Evolutionary conservation across 352 stramenopile genomes (phyloP).

Genomic region (Pythium rhizo-oryzae): DNA sequence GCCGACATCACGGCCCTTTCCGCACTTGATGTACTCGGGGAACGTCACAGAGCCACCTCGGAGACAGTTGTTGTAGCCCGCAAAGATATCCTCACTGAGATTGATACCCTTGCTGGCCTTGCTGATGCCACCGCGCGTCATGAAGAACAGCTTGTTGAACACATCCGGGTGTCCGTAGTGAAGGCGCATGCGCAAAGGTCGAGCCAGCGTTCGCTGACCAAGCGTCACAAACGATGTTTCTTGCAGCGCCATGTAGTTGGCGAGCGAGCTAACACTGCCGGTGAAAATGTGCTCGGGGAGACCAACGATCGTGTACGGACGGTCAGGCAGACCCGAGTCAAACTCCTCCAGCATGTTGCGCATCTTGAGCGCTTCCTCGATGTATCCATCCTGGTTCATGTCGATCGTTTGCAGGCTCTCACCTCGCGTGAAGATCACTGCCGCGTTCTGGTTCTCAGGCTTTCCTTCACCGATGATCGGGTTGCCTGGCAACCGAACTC

Average conservation of each 20-base stretch:
- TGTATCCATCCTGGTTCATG: slow-evolving; percentile 99
- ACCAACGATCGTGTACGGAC: slow-evolving; percentile 95
- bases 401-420: slow-evolving; percentile 99
- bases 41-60: slow-evolving; percentile 96
- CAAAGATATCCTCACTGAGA: slow-evolving; percentile 99
- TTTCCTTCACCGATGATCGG: slow-evolving; percentile 99
- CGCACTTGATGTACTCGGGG: slow-evolving; percentile 99
- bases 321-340: slow-evolving; percentile 69
- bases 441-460: slow-evolving; percentile 99
- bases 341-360: slow-evolving; percentile 99
- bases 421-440: slow-evolving; percentile 98
- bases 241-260: slow-evolving; percentile 99
- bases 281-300: slow-evolving; percentile 99
- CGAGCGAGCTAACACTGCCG: slow-evolving; percentile 97
- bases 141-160: slow-evolving; percentile 99
- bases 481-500: slow-evolving; percentile 97
- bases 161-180: slow-evolving; percentile 99
- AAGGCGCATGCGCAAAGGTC: slow-evolving; percentile 95
- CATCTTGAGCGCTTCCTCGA: slow-evolving; percentile 99
- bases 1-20: slow-evolving; percentile 98
- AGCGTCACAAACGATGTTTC: slow-evolving; percentile 99
- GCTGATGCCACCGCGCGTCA: slow-evolving; percentile 97
- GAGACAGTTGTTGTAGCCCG: slow-evolving; percentile 98
- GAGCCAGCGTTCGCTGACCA: slow-evolving; percentile 96
- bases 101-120: slow-evolving; percentile 99